Evolutionary conservation across 805 yeast genomes (phyloP).

Genomic region (Nakazawaea peltata): DNA sequence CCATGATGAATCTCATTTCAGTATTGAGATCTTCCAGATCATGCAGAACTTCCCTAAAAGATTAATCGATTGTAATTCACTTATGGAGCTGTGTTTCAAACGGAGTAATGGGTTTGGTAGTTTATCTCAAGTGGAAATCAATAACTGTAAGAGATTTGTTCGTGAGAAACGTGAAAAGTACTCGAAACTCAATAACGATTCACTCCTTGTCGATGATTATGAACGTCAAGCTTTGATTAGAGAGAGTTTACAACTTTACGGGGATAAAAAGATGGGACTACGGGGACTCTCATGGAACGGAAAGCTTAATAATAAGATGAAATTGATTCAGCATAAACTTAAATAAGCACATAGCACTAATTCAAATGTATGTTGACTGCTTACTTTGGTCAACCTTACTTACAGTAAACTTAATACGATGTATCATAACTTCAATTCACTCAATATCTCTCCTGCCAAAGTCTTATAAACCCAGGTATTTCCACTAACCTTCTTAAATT

Average conservation of each 20-base stretch:
- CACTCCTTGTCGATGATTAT: conserved; percentile 16
- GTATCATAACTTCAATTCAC: conserved; percentile 54
- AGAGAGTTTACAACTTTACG: conserved; percentile 15
- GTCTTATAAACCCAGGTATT: conserved; percentile 94
- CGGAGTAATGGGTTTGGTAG: conserved; percentile 67
- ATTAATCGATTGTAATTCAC: conserved; percentile 56
- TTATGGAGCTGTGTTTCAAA: conserved; percentile 71
- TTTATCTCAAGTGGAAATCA: conserved; percentile 75
- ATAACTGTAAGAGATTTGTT: conserved; percentile 72
- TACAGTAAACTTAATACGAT: no score
- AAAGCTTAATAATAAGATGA: conserved; percentile 22
- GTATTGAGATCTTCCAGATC: conserved; percentile 57
- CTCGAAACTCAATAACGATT: conserved; percentile 18
- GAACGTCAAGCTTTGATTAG: conserved; percentile 21
- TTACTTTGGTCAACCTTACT: no score
- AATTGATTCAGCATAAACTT: conserved; percentile 20
- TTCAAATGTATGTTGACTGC: no score
- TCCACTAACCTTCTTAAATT: conserved; percentile 87
- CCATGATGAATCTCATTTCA: conserved; percentile 19
- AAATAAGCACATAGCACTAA: no score
- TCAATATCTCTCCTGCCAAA: conserved; percentile 76
- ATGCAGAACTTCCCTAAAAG: conserved; percentile 77
- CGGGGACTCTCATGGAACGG: conserved; percentile 27
- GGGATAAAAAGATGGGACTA: conserved; percentile 21
- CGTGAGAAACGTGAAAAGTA: conserved; percentile 46